Conservation (phyloP, 1,284 basidiomycete genomes). For the Pseudozyma sp. region DNA sequence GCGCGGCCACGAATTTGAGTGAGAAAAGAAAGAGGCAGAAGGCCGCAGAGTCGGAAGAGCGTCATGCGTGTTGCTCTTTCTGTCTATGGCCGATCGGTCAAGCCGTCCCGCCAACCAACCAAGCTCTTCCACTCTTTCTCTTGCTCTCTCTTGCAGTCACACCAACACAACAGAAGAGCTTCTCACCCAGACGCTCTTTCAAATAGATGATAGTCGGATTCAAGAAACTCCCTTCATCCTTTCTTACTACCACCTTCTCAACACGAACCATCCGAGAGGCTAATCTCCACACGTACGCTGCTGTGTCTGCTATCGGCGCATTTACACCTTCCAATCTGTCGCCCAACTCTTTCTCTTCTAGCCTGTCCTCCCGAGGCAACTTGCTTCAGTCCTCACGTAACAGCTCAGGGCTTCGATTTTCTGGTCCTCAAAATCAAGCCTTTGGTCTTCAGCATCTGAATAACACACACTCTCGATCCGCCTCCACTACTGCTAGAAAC, state of each 20-base stretch:
- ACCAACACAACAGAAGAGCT: not conserved
- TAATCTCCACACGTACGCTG: constrained; percentile 12
- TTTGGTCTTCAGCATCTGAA: constrained; percentile 40
- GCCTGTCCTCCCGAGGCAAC: constrained; percentile 14
- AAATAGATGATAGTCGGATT: constrained; percentile 27
- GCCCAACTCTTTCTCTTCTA: constrained; percentile 8
- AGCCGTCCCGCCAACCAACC: not conserved
- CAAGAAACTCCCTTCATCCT: constrained; percentile 7
- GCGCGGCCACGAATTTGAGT: constrained; percentile 14
- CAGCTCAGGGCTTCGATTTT: constrained; percentile 18
- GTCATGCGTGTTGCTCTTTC: constrained; percentile 3
- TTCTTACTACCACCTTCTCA: not conserved
- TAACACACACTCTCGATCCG: constrained; percentile 6
- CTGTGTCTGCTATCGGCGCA: constrained; percentile 4
- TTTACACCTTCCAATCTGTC: constrained; percentile 13
- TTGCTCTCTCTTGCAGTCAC: not conserved
- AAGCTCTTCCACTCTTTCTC: not conserved
- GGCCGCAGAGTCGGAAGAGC: not conserved
- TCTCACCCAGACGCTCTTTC: not conserved
- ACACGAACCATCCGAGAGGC: constrained; percentile 2
- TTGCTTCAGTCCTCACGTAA: constrained; percentile 23
- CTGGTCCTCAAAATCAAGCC: constrained; percentile 20
- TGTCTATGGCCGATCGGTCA: constrained; percentile 4
- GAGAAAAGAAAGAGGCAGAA: constrained; percentile 3
- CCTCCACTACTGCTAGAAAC: constrained; percentile 10